phyloP scores from a whole-genome alignment of 257 asterid species.

The Solanum appendiculatum region DNA sequence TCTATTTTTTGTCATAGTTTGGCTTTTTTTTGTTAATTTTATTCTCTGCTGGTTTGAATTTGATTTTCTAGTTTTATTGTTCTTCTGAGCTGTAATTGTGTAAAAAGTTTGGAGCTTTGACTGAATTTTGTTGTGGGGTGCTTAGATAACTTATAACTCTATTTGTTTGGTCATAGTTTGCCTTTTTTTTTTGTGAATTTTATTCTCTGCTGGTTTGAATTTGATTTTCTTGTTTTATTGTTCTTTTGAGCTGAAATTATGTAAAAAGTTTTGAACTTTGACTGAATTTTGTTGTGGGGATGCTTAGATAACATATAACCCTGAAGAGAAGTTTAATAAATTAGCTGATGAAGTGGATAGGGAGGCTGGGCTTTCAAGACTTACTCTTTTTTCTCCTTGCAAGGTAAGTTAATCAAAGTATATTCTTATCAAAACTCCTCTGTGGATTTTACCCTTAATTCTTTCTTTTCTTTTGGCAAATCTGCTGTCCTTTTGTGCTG shows the following conservation, averaged over 20 bases:
- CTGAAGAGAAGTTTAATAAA: constrained; percentile 47
- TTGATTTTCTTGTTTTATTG: background rate
- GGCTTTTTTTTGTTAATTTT: background rate
- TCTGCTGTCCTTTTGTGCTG: constrained; percentile 2
- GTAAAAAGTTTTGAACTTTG: background rate
- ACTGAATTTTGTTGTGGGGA: constrained; percentile 2
- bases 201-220: background rate
- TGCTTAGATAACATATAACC: constrained; percentile 45
- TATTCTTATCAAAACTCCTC: background rate
- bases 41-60: background rate
- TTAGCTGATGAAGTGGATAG: constrained; percentile 85
- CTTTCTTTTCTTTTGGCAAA: background rate
- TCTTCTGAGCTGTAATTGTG: background rate
- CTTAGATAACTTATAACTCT: constrained; percentile 45
- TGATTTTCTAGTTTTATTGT: background rate
- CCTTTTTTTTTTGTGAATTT: background rate
- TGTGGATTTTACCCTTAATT: background rate
- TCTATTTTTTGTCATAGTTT: background rate
- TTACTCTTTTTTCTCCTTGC: constrained; percentile 85
- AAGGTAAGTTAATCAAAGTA: constrained; percentile 45
- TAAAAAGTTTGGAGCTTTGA: background rate
- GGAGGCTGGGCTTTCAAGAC: constrained; percentile 67
- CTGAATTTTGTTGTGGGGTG: constrained; percentile 2
- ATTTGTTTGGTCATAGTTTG: background rate
- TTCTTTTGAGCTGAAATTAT: background rate